phyloP scores from a whole-genome alignment of 2,329 filamentous ascomycete genomes.

The Parascedosporium putredinis region DNA sequence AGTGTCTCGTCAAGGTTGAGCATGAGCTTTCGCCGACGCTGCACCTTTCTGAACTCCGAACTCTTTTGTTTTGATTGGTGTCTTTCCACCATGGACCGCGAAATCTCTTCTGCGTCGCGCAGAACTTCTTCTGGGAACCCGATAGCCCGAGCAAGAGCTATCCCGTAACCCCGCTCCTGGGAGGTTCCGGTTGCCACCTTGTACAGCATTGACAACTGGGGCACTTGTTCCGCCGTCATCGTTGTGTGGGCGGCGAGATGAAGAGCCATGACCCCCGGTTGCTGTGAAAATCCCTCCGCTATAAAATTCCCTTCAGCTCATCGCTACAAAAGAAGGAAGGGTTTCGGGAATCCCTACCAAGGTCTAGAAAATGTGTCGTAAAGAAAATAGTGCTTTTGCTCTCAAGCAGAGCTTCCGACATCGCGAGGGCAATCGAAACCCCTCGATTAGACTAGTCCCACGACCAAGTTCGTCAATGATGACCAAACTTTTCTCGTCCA shows the following conservation, averaged over 20 bases:
- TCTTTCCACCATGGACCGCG: conserved; percentile 47
- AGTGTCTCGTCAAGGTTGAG: conserved; percentile 64
- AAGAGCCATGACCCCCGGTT: conserved; percentile 70
- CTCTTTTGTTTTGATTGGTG: conserved; percentile 47
- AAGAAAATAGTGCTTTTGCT: conserved; percentile 80
- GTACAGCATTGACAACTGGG: conserved; percentile 78
- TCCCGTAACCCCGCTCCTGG: conserved; percentile 66
- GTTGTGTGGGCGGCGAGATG: conserved; percentile 65
- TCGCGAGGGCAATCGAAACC: conserved; percentile 82
- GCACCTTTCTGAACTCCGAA: conserved; percentile 46
- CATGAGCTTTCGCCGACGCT: conserved; percentile 61
- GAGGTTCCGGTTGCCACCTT: conserved; percentile 64
- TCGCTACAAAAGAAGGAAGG: neutral
- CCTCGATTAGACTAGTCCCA: conserved; percentile 81
- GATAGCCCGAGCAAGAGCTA: conserved; percentile 67
- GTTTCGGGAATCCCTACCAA: conserved; percentile 47
- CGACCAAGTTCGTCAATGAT: conserved; percentile 89
- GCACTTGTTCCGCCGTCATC: conserved; percentile 33
- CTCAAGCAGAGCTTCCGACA: conserved; percentile 77
- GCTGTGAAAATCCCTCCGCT: conserved; percentile 63
- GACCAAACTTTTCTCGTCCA: conserved; percentile 64
- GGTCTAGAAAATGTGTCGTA: conserved; percentile 80
- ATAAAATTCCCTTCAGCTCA: too few relatives aligned
- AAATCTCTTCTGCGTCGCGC: conserved; percentile 55
- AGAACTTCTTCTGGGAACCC: conserved; percentile 61